phyloP scores from a whole-genome alignment of 2,329 filamentous ascomycete species.

The Monilinia vaccinii-corymbosi region DNA sequence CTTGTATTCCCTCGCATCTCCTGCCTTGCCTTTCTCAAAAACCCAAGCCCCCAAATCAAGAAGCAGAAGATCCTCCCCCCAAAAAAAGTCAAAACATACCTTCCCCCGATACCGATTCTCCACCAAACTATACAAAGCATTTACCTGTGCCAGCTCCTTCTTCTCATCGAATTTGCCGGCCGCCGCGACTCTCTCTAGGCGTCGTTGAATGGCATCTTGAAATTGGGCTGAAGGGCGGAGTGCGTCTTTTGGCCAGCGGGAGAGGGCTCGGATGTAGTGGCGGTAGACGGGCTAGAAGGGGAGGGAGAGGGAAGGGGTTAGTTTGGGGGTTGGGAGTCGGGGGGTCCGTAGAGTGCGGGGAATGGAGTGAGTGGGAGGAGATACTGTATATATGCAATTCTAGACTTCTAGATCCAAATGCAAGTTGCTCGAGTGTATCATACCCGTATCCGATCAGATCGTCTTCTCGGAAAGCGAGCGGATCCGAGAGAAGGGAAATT shows the following conservation, averaged over 20 bases:
- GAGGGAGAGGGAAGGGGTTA: not conserved
- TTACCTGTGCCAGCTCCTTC: conserved; percentile 46
- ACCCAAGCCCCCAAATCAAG: no score
- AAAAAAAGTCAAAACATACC: conserved; percentile 30
- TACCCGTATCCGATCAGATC: not conserved
- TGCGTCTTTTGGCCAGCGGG: conserved; percentile 54
- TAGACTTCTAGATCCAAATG: not conserved
- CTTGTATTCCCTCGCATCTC: no score
- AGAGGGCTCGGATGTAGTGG: conserved; percentile 42
- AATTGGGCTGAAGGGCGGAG: conserved; percentile 56
- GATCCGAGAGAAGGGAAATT: not conserved
- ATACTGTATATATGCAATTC: no score
- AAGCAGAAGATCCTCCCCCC: not conserved
- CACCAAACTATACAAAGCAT: conserved; percentile 50
- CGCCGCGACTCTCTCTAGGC: conserved; percentile 32
- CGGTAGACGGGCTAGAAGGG: conserved; percentile 34
- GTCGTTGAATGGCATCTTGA: conserved; percentile 43
- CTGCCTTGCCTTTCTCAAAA: no score
- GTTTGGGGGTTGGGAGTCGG: not conserved
- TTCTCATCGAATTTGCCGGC: conserved; percentile 31
- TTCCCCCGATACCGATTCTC: conserved; percentile 49
- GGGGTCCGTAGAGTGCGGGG: no score
- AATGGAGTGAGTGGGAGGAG: not conserved
- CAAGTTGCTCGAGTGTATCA: not conserved
- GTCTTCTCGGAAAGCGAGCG: not conserved